Base-by-base conservation (phyloP, 208 protist genomes). In the Leishmania mexicana region DNA sequence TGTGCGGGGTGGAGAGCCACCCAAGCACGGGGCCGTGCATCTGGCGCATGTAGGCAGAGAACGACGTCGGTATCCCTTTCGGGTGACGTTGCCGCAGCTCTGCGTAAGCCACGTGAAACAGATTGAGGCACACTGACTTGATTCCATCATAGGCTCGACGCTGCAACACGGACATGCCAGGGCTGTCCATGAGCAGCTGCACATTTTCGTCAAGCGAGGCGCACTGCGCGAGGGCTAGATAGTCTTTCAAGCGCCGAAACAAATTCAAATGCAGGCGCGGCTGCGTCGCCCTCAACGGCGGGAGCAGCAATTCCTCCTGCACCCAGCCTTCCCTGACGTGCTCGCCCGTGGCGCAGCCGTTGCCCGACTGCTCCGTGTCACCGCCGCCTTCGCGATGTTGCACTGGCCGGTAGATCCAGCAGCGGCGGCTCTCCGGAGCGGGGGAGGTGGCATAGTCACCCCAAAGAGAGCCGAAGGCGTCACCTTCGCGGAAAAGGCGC, bases 101-200 rank as follows among this genome's bases (percentile, higher is more conserved):
- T 40, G 87, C 67, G 79, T 96, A 94, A 7, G 92, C 91, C 19
- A 96, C 88, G 77, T 95, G 91, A 58, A 96, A 76, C 19, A 98
- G 68, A 74, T 88, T 90, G 17, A 98, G 81, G 15, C 84, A 88
- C 35, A 94, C 65, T 10, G 90, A 93, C 81, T 95, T 96, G 49
- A 96, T 78, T 79, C 79, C 71, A 54, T 96, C 88, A 72, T 98
- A 98, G 24, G 92, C 90, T 35, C 87, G 89, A 53, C 90, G 89
- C 81, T 97, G 95, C 60, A 98, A 76, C 31, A 93, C 65, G 0
- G 91, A 94, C 65, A 96, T 76, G n/a, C 95, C 95, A 67, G 81
- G 85, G 76, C 85, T 92, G 82, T 94, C 87, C 15, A 70, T 64
- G 75, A 95, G 92, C 35, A 96, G 81, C 71, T 86, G 60, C 49